A percentile compares a stretch with the other conserved stretches of the same genome.
Conservation (phyloP, 2,329 filamentous ascomycete species). For the Pyrenochaeta sp. region DNA sequence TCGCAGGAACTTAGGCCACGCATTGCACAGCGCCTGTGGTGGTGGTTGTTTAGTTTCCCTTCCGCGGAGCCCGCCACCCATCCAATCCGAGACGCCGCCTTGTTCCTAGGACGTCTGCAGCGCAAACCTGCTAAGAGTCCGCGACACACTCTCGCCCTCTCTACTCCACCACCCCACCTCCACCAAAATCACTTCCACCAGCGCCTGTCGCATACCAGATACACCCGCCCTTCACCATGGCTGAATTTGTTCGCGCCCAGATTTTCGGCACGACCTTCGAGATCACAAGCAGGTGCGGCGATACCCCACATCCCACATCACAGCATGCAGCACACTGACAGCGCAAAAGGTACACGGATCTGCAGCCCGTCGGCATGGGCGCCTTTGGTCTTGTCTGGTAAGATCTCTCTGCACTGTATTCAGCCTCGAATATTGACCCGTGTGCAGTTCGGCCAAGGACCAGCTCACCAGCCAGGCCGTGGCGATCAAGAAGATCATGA, state of each 20-base stretch:
- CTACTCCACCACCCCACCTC: constrained; percentile 20
- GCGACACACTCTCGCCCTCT: constrained; percentile 23
- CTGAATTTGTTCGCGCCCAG: constrained; percentile 98
- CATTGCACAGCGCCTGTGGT: constrained; percentile 6
- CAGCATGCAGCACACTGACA: constrained; percentile 32
- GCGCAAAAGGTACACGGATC: constrained; percentile 82
- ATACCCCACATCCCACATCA: constrained; percentile 35
- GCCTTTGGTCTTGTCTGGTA: constrained; percentile 98
- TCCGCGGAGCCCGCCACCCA: constrained; percentile 27
- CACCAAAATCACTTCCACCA: constrained; percentile 17
- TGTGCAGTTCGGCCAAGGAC: constrained; percentile 86
- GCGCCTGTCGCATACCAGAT: constrained; percentile 31
- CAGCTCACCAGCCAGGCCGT: constrained; percentile 97
- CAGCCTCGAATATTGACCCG: constrained; percentile 17
- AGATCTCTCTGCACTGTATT: constrained; percentile 12
- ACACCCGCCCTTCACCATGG: constrained; percentile 70
- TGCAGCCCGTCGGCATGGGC: constrained; percentile 98
- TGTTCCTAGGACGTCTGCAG: constrained; percentile 22
- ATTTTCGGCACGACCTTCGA: constrained; percentile 99
- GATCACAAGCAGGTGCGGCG: constrained; percentile 89
- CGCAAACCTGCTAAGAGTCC: constrained; percentile 36
- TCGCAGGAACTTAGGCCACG: constrained; percentile 6
- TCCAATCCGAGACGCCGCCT: constrained; percentile 27
- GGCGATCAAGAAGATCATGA: constrained; percentile 99
- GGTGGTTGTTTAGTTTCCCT: constrained; percentile 12